These are phyloP conservation scores for Nyssa sinensis DNA, from an alignment of 148 eudicot species.

Conservation along the genomic window DNA sequence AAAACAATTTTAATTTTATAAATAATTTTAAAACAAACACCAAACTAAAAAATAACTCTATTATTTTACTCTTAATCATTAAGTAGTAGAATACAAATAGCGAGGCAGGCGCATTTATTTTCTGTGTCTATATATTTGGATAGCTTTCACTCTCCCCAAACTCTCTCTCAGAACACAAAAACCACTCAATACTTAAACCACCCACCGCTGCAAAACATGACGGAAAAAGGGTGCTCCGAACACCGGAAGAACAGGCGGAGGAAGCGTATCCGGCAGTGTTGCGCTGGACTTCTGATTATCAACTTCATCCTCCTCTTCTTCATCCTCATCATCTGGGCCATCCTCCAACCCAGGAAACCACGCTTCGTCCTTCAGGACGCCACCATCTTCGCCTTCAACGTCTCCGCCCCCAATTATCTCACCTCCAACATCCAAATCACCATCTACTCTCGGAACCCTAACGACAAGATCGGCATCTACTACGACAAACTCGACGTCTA, in stretches of 20 bases:
- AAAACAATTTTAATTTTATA: too few relatives aligned
- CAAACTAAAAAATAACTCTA: too few relatives aligned
- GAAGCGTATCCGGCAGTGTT: constrained; percentile 5
- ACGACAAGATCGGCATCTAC: constrained; percentile 43
- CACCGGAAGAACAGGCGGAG: constrained; percentile 28
- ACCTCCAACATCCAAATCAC: constrained; percentile 19
- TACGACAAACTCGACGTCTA: constrained; percentile 32
- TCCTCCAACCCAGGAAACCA: constrained; percentile 40
- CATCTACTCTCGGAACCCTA: constrained; percentile 36
- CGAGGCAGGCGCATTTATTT: too few relatives aligned
- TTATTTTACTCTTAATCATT: too few relatives aligned
- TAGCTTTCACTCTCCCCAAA: background rate
- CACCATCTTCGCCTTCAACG: constrained; percentile 39
- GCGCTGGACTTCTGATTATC: constrained; percentile 7
- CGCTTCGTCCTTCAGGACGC: constrained; percentile 47
- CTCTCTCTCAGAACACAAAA: background rate
- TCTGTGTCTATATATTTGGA: constrained; percentile 1
- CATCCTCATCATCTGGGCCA: constrained; percentile 38
- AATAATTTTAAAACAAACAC: too few relatives aligned
- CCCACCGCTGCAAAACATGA: constrained; percentile 15
- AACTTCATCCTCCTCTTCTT: constrained; percentile 17
- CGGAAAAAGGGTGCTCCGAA: constrained; percentile 34
- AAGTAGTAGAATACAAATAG: too few relatives aligned
- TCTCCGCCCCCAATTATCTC: constrained; percentile 24
- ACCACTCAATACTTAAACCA: background rate